These are phyloP conservation scores for Ustulina deusta DNA, from an alignment of 2,329 filamentous ascomycete genomes.

Conservation along the genomic window DNA sequence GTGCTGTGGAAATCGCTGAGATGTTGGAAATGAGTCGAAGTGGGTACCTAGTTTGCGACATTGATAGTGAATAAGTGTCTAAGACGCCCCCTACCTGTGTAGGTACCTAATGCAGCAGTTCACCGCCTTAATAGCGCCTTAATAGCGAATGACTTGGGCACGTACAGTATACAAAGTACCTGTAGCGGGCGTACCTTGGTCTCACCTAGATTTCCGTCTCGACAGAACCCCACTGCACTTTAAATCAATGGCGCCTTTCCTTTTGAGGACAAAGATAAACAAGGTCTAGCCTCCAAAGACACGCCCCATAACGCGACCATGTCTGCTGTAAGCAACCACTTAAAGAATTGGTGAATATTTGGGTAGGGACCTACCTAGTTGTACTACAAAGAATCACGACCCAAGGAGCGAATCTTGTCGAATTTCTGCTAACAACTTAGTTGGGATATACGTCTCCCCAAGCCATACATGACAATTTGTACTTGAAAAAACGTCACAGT, in stretches of 20 bases:
- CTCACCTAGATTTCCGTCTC: too few relatives aligned
- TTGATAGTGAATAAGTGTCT: background rate
- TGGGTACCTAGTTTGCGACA: too few relatives aligned
- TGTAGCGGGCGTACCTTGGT: too few relatives aligned
- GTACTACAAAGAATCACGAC: background rate
- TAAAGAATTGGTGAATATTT: background rate
- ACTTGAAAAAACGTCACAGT: background rate
- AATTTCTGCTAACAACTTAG: too few relatives aligned
- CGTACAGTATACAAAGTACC: too few relatives aligned
- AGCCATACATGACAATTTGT: background rate
- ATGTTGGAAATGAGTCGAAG: too few relatives aligned
- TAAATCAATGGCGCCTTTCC: conserved; percentile 38
- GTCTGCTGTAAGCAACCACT: background rate
- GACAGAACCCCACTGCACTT: background rate
- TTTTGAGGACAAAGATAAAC: conserved; percentile 57
- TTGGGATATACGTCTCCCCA: too few relatives aligned
- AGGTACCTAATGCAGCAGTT: too few relatives aligned
- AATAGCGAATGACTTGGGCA: too few relatives aligned
- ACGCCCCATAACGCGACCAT: too few relatives aligned
- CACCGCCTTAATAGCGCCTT: too few relatives aligned
- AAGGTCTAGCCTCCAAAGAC: conserved; percentile 38
- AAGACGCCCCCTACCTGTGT: background rate
- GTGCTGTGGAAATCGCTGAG: conserved; percentile 4
- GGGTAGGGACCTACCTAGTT: background rate
- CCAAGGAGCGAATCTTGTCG: background rate